phyloP scores from a whole-genome alignment of 768 basidiomycete species.

The Boletus reticulatus region DNA sequence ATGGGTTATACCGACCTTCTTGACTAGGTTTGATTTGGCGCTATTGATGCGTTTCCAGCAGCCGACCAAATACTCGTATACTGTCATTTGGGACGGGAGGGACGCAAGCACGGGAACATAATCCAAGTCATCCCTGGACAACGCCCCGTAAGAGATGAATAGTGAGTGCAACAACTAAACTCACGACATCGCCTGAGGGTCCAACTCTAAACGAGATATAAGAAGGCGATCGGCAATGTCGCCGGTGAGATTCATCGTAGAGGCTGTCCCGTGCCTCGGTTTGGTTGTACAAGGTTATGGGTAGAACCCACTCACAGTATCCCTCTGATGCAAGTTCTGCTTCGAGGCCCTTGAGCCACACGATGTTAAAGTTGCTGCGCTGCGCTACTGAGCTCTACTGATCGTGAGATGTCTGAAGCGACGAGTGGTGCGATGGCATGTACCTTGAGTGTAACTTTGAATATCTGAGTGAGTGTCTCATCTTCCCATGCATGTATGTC shows the following conservation, averaged over 20 bases:
- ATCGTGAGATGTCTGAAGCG: constrained; percentile 7
- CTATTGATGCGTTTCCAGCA: constrained; percentile 88
- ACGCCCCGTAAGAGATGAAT: neutral
- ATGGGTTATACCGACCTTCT: constrained; percentile 47
- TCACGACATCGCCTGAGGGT: constrained; percentile 70
- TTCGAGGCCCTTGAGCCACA: constrained; percentile 80
- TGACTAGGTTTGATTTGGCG: constrained; percentile 50
- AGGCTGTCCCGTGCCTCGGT: constrained; percentile 23
- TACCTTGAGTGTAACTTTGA: constrained; percentile 82
- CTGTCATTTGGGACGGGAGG: constrained; percentile 73
- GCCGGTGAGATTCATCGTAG: constrained; percentile 44
- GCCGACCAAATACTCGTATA: constrained; percentile 86
- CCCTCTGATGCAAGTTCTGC: constrained; percentile 66
- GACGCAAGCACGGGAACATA: constrained; percentile 72
- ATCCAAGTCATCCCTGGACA: constrained; percentile 66
- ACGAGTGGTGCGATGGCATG: constrained; percentile 23
- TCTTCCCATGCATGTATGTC: constrained; percentile 71
- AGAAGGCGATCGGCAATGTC: constrained; percentile 76
- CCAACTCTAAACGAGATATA: constrained; percentile 80
- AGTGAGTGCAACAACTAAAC: constrained; percentile 26
- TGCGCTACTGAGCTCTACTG: constrained; percentile 57
- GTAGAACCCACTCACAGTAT: constrained; percentile 31
- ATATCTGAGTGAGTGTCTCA: constrained; percentile 59
- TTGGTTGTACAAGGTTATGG: neutral
- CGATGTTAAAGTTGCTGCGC: constrained; percentile 59